A percentile compares a stretch with the other conserved stretches of the same genome.
phyloP scores from a whole-genome alignment of 2,329 filamentous ascomycete genomes.

The Aspergillus unguis region DNA sequence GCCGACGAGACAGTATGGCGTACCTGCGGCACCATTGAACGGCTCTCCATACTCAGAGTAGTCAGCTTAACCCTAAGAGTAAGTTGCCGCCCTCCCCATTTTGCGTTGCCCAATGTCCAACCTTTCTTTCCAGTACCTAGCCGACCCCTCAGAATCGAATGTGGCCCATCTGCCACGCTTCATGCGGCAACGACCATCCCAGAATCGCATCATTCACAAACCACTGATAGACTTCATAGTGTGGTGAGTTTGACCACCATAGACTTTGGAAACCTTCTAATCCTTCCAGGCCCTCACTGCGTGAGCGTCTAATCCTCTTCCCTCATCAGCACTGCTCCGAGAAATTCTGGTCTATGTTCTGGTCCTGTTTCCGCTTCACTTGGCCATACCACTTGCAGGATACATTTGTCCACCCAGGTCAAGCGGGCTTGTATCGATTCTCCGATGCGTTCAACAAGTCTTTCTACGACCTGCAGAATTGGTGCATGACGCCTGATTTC shows the following conservation, averaged over 20 bases:
- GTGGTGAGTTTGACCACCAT: slow-evolving; percentile 4
- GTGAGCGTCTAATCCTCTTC: slow-evolving; percentile 10
- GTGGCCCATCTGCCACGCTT: slow-evolving; percentile 7
- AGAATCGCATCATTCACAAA: slow-evolving; percentile 13
- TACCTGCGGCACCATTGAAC: slow-evolving; percentile 7
- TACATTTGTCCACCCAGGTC: neutral
- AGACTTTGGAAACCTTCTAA: neutral
- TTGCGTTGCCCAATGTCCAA: neutral
- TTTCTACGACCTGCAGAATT: slow-evolving; percentile 13
- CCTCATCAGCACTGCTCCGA: slow-evolving; percentile 13
- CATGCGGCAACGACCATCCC: slow-evolving; percentile 13
- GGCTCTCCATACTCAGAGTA: slow-evolving; percentile 5
- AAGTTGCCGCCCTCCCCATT: neutral
- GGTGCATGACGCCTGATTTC: slow-evolving; percentile 11
- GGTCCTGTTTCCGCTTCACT: slow-evolving; percentile 11
- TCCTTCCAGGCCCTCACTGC: slow-evolving; percentile 8
- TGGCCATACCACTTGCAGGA: slow-evolving; percentile 10
- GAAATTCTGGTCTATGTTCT: slow-evolving; percentile 15
- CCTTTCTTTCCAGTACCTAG: neutral
- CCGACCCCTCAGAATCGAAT: slow-evolving; percentile 8
- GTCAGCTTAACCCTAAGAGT: slow-evolving; percentile 11
- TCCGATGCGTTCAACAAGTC: slow-evolving; percentile 7
- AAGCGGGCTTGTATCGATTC: slow-evolving; percentile 7
- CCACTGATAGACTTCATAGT: slow-evolving; percentile 14
- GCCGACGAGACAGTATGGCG: slow-evolving; percentile 12